These are phyloP conservation scores for Holtermanniella nyarrowii DNA, from an alignment of 768 basidiomycete genomes.

Conservation along the genomic window DNA sequence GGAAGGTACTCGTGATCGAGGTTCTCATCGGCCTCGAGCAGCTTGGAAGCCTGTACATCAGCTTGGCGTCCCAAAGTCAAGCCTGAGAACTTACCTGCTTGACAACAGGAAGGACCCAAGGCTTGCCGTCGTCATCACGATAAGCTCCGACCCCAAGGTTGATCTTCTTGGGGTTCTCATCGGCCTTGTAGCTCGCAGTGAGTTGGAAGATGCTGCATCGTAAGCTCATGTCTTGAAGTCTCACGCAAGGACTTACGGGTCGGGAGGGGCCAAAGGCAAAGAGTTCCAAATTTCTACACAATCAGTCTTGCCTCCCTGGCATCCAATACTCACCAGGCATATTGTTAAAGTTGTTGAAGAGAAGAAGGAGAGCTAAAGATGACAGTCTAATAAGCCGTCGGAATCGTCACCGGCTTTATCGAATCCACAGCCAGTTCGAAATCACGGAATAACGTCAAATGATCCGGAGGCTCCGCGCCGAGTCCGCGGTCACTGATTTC, in stretches of 20 bases:
- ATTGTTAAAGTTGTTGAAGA: background rate
- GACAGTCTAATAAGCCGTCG: background rate
- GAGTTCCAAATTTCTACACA: slow-evolving; percentile 4
- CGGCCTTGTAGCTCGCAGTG: slow-evolving; percentile 87
- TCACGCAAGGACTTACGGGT: slow-evolving; percentile 6
- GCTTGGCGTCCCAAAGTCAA: background rate
- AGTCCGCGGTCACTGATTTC: too few species aligned
- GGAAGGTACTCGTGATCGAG: slow-evolving; percentile 46
- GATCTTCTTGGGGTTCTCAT: slow-evolving; percentile 78
- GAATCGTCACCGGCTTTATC: too few species aligned
- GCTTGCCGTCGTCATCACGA: slow-evolving; percentile 82
- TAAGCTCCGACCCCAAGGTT: slow-evolving; percentile 94
- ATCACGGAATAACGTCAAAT: background rate
- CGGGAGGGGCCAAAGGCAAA: slow-evolving; percentile 22
- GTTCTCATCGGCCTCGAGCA: slow-evolving; percentile 60
- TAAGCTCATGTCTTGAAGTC: background rate
- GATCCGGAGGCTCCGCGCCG: too few species aligned
- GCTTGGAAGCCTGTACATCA: slow-evolving; percentile 8
- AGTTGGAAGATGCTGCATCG: slow-evolving; percentile 42
- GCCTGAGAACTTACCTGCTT: slow-evolving; percentile 53
- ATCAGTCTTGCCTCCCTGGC: background rate
- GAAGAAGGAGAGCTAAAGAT: too few species aligned
- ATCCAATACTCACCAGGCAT: background rate
- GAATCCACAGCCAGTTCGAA: background rate
- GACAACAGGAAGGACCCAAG: slow-evolving; percentile 76